phyloP scores from a whole-genome alignment of 2,329 filamentous ascomycete species.

The Aspergillus melleus region DNA sequence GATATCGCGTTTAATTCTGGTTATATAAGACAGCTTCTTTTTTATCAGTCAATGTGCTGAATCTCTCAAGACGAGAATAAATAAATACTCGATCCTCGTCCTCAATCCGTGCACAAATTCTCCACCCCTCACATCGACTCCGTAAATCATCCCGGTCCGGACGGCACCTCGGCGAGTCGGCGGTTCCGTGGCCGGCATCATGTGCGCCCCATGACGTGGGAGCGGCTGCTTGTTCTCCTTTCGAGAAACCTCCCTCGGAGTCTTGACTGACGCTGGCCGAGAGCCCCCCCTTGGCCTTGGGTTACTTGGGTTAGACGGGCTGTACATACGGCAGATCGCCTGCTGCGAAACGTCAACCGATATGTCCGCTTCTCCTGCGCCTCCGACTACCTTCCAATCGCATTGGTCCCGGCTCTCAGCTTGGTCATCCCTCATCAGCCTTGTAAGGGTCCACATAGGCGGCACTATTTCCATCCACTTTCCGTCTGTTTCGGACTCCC shows the following conservation, averaged over 20 bases:
- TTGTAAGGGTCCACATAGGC: neutral
- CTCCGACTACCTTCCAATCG: neutral
- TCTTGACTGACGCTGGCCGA: neutral
- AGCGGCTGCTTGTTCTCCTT: neutral
- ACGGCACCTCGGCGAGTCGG: constrained; percentile 4
- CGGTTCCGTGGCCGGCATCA: neutral
- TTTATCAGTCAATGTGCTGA: neutral
- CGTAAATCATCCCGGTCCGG: neutral
- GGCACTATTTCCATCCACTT: neutral
- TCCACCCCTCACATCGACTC: neutral
- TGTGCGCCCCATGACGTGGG: constrained; percentile 10
- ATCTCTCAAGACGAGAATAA: too few species aligned
- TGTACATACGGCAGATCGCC: neutral
- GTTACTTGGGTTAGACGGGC: neutral
- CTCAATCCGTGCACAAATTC: too few species aligned
- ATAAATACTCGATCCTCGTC: too few species aligned
- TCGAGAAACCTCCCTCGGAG: neutral
- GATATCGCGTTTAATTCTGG: too few species aligned
- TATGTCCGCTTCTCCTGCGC: neutral
- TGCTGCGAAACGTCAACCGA: neutral
- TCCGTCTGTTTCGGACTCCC: neutral
- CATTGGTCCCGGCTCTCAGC: neutral
- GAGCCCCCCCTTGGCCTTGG: too few species aligned
- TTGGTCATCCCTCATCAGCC: neutral
- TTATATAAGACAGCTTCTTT: too few species aligned